Percentiles rank a stretch among this genome's conserved stretches.
These are phyloP conservation scores for Pichia sp. DNA, from an alignment of 1,139 yeast genomes.

Conservation along the genomic window DNA sequence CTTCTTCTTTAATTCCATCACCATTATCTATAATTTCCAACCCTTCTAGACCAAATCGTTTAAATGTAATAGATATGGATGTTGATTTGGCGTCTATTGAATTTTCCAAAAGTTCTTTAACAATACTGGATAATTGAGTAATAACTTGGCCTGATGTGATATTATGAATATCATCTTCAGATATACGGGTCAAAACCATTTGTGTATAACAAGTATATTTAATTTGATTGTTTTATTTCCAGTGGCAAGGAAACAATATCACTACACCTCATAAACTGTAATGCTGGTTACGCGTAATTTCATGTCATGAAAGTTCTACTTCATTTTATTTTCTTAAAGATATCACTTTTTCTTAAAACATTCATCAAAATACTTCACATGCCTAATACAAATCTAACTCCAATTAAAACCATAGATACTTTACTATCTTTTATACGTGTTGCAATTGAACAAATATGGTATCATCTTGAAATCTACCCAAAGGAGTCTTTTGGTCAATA, in stretches of 20 bases:
- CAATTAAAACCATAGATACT: background rate
- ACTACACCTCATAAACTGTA: no score
- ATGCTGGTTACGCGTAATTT: no score
- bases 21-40: constrained; percentile 77
- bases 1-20: constrained; percentile 55
- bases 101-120: constrained; percentile 84
- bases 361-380: no score
- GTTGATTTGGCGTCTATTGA: constrained; percentile 69
- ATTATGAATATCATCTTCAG: constrained; percentile 49
- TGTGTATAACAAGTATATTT: no score
- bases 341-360: no score
- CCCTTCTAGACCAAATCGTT: constrained; percentile 69
- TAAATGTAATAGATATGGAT: constrained; percentile 48
- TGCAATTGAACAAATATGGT: constrained; percentile 39
- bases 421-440: constrained; percentile 8
- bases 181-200: constrained; percentile 35
- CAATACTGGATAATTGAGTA: constrained; percentile 65
- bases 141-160: constrained; percentile 94
- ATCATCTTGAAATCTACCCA: constrained; percentile 41
- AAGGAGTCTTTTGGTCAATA: constrained; percentile 35
- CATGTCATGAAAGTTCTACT: no score
- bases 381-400: constrained; percentile 1
- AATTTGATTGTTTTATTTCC: no score
- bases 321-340: no score
- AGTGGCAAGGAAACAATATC: no score